A percentile compares a stretch with the other conserved stretches of the same genome.
These are phyloP conservation scores for Epichloe festucae DNA, from an alignment of 2,329 filamentous ascomycete species.

Conservation along the genomic window DNA sequence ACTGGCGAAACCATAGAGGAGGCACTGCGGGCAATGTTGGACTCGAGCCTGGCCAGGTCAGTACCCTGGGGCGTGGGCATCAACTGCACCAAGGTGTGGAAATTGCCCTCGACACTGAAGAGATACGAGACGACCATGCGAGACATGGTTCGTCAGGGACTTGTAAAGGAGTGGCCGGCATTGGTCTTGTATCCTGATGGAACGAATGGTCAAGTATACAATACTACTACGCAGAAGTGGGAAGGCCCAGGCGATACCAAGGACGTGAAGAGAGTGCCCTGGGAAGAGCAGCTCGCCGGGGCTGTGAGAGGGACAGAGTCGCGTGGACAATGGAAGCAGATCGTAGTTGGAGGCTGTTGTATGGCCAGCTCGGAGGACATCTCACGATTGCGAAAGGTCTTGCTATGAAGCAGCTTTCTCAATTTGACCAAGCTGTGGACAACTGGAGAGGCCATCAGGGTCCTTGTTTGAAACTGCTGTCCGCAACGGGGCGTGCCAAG, in stretches of 20 bases:
- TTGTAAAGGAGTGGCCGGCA: slow-evolving; percentile 30
- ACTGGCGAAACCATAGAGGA: slow-evolving; percentile 35
- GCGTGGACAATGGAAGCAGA: slow-evolving; percentile 28
- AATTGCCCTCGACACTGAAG: slow-evolving; percentile 41
- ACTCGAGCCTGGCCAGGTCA: slow-evolving; percentile 10
- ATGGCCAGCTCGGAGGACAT: slow-evolving; percentile 29
- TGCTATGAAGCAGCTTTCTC: not conserved
- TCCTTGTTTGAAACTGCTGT: no score
- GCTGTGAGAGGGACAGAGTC: slow-evolving; percentile 25
- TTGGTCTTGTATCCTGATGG: slow-evolving; percentile 57
- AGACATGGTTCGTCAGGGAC: slow-evolving; percentile 21
- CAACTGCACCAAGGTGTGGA: slow-evolving; percentile 55
- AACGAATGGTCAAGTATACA: slow-evolving; percentile 54
- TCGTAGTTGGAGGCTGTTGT: slow-evolving; percentile 42
- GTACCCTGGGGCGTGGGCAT: slow-evolving; percentile 51
- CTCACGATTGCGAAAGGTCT: slow-evolving; percentile 14
- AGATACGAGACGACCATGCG: slow-evolving; percentile 38
- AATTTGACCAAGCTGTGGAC: no score
- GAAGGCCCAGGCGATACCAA: slow-evolving; percentile 23
- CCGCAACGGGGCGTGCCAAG: no score
- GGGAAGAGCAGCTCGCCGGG: slow-evolving; percentile 32
- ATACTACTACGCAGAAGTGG: slow-evolving; percentile 50
- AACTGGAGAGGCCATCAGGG: slow-evolving; percentile 33
- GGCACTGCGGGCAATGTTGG: slow-evolving; percentile 26
- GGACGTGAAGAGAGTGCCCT: slow-evolving; percentile 18